phyloP scores from a whole-genome alignment of 2,329 filamentous ascomycete genomes.

The Teratosphaeria destructans region DNA sequence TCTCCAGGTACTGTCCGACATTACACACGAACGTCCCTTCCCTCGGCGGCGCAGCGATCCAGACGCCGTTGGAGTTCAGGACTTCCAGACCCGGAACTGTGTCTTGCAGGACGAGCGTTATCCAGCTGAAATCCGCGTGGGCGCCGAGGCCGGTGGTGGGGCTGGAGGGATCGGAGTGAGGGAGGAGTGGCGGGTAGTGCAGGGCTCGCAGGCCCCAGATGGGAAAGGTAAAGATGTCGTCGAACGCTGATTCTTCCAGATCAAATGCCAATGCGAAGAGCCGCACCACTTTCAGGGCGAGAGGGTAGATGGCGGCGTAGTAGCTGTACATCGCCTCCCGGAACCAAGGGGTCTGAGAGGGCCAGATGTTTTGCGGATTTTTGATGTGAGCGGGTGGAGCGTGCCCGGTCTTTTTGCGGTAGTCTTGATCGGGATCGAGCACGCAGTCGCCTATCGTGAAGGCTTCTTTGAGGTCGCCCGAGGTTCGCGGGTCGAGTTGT shows the following conservation, averaged over 20 bases:
- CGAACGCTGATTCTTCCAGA: neutral
- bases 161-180: neutral
- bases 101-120: neutral
- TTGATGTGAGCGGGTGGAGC: neutral
- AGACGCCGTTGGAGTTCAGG: neutral
- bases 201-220: neutral
- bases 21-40: neutral
- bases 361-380: neutral
- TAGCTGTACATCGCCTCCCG: neutral
- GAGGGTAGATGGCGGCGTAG: neutral
- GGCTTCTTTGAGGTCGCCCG: neutral
- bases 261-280: neutral
- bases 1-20: neutral
- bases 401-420: neutral
- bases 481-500: neutral
- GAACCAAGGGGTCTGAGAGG: neutral
- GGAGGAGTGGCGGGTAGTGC: neutral
- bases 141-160: neutral
- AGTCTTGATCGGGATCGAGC: neutral
- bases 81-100: neutral
- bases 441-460: neutral
- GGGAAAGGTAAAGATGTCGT: neutral
- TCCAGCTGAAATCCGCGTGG: neutral
- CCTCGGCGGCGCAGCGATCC: neutral
- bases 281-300: neutral